A percentile compares a stretch with the other conserved stretches of the same genome.
phyloP scores from a whole-genome alignment of 2,329 filamentous ascomycete species.

The Rosellinia necatrix region DNA sequence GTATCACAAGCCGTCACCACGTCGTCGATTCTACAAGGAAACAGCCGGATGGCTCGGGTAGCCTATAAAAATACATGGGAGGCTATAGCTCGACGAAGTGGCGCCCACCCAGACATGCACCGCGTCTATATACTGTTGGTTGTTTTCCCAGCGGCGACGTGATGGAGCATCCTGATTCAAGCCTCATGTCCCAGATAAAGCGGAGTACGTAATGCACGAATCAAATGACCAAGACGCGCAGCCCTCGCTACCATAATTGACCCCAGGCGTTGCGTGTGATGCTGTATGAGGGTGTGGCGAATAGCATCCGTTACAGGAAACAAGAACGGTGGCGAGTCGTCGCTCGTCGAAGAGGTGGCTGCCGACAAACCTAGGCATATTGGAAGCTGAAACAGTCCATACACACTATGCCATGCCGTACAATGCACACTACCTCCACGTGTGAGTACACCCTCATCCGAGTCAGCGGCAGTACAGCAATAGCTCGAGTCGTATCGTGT shows the following conservation, averaged over 20 bases:
- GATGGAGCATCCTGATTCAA: neutral
- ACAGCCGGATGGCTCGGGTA: conserved; percentile 3
- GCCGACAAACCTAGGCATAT: conserved; percentile 21
- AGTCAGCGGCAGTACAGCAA: neutral
- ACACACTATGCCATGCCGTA: neutral
- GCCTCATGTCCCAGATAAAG: neutral
- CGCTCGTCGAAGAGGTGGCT: conserved; percentile 8
- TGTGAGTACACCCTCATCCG: conserved; percentile 3
- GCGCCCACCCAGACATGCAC: conserved; percentile 18
- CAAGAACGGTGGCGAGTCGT: conserved; percentile 14
- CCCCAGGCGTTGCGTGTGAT: too few species aligned
- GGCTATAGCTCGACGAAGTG: conserved; percentile 11
- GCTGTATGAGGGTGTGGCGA: too few species aligned
- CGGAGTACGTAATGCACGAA: neutral
- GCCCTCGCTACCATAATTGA: neutral
- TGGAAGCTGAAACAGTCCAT: conserved; percentile 23
- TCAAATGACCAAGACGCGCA: neutral
- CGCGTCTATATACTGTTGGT: neutral
- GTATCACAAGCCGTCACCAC: conserved; percentile 19
- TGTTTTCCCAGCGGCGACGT: neutral
- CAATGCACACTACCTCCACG: conserved; percentile 6
- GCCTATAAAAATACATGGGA: neutral
- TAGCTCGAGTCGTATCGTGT: conserved; percentile 2
- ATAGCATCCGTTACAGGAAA: neutral
- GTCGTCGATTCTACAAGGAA: conserved; percentile 12